Evolutionary conservation across 164 flowering plant species (phyloP).

Genomic region (Sextonia rubra): DNA sequence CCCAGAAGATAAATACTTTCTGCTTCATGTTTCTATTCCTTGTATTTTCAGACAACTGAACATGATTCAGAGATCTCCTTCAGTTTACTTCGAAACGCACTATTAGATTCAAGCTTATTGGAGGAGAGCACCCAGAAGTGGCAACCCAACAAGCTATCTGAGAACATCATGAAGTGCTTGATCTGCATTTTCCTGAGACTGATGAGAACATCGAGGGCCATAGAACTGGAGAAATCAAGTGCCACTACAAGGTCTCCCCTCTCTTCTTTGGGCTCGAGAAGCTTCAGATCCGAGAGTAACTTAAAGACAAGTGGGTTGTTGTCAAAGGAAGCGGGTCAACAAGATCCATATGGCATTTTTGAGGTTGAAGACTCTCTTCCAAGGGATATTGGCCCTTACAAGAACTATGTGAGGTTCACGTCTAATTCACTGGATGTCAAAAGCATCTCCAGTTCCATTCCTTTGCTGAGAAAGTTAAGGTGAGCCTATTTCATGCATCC

Average conservation of each 20-base stretch:
- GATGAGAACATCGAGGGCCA: slow-evolving; percentile 64
- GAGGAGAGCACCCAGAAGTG: slow-evolving; percentile 37
- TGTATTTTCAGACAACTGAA: slow-evolving; percentile 32
- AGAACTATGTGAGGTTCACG: slow-evolving; percentile 73
- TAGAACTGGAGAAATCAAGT: slow-evolving; percentile 69
- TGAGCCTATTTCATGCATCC: slow-evolving; percentile 12
- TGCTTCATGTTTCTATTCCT: neutral
- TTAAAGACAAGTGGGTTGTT: slow-evolving; percentile 28
- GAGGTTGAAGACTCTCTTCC: slow-evolving; percentile 66
- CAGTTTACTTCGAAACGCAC: slow-evolving; percentile 32
- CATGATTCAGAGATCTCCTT: slow-evolving; percentile 23
- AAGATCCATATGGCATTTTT: slow-evolving; percentile 87
- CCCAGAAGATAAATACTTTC: neutral
- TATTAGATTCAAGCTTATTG: slow-evolving; percentile 26
- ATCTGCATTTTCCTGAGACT: slow-evolving; percentile 69
- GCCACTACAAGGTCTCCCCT: slow-evolving; percentile 38
- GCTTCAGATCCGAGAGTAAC: slow-evolving; percentile 53
- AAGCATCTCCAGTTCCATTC: slow-evolving; percentile 58
- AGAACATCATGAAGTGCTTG: slow-evolving; percentile 86
- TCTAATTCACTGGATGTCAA: slow-evolving; percentile 68
- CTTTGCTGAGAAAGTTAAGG: slow-evolving; percentile 72
- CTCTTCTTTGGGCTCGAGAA: slow-evolving; percentile 47
- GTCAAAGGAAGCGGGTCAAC: slow-evolving; percentile 65
- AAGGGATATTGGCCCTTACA: slow-evolving; percentile 95
- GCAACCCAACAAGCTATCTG: slow-evolving; percentile 87